Percentiles rank a stretch among this genome's conserved stretches.
These are phyloP conservation scores for Malassezia arunalokei DNA, from an alignment of 1,284 basidiomycete genomes.

Conservation along the genomic window DNA sequence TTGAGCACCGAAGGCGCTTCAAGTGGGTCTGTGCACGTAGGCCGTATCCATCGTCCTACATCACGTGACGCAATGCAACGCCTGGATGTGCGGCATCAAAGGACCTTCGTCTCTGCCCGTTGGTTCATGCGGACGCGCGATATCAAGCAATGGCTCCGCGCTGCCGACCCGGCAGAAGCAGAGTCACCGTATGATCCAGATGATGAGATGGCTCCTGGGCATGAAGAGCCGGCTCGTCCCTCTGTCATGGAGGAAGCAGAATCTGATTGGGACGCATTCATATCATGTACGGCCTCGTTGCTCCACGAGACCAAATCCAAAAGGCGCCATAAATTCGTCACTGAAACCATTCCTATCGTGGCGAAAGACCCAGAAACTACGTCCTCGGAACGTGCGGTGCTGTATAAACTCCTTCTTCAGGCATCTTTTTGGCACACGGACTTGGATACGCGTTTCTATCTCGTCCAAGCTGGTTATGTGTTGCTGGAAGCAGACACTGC, in stretches of 20 bases:
- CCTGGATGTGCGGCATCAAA: background rate
- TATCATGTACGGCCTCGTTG: slow-evolving; percentile 16
- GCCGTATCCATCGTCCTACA: background rate
- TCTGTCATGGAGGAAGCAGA: slow-evolving; percentile 7
- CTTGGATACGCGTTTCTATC: slow-evolving; percentile 57
- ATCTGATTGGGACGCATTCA: slow-evolving; percentile 27
- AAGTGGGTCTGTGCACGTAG: background rate
- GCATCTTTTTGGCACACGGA: slow-evolving; percentile 69
- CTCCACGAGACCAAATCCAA: slow-evolving; percentile 20
- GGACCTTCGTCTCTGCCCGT: background rate
- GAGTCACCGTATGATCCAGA: slow-evolving; percentile 34
- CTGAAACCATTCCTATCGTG: slow-evolving; percentile 16
- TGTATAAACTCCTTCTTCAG: slow-evolving; percentile 60
- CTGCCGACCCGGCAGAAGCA: background rate
- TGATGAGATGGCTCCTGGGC: slow-evolving; percentile 29
- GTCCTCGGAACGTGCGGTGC: slow-evolving; percentile 57
- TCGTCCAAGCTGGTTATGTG: slow-evolving; percentile 57
- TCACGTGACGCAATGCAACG: background rate
- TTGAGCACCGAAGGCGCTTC: too few species aligned
- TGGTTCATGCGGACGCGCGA: slow-evolving; percentile 11
- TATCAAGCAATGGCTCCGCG: slow-evolving; percentile 14
- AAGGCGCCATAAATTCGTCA: slow-evolving; percentile 22
- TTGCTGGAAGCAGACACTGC: slow-evolving; percentile 54
- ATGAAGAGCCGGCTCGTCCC: slow-evolving; percentile 2
- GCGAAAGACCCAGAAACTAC: slow-evolving; percentile 48